A percentile compares a stretch with the other conserved stretches of the same genome.
Evolutionary conservation across 2,329 filamentous ascomycete genomes (phyloP).

Genomic region (Aureobasidium sp.): DNA sequence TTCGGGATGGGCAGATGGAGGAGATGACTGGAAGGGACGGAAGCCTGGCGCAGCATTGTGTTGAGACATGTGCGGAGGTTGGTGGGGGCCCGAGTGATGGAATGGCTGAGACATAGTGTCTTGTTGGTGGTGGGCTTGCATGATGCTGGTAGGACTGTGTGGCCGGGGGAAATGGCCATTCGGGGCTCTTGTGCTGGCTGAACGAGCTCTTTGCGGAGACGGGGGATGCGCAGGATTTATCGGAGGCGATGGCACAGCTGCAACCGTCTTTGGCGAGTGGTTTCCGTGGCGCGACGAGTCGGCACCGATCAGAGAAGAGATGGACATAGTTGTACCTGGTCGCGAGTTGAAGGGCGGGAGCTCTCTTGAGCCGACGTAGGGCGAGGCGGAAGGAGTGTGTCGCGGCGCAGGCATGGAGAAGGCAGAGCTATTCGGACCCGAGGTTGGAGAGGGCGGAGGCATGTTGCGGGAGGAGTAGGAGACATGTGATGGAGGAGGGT

Average conservation of each 20-base stretch:
- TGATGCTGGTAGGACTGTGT: slow-evolving; percentile 17
- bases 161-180: slow-evolving; percentile 19
- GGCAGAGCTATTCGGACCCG: slow-evolving; percentile 31
- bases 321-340: slow-evolving; percentile 57
- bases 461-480: slow-evolving; percentile 38
- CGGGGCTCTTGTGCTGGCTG: slow-evolving; percentile 29
- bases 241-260: slow-evolving; percentile 22
- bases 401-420: slow-evolving; percentile 30
- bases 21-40: slow-evolving; percentile 25
- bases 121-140: background rate
- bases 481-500: slow-evolving; percentile 26
- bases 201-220: slow-evolving; percentile 33
- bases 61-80: slow-evolving; percentile 14
- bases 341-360: slow-evolving; percentile 44
- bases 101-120: slow-evolving; percentile 11
- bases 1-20: slow-evolving; percentile 21
- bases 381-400: slow-evolving; percentile 35
- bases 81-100: background rate
- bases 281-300: slow-evolving; percentile 18
- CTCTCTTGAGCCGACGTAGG: slow-evolving; percentile 45
- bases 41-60: slow-evolving; percentile 17
- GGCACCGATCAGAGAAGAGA: slow-evolving; percentile 59
- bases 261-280: slow-evolving; percentile 25
- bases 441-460: slow-evolving; percentile 41
- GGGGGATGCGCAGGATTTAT: slow-evolving; percentile 39